Percentiles rank a stretch among this genome's conserved stretches.
phyloP scores from a whole-genome alignment of 179 eudicot genomes.

The Dionaea muscipula region DNA sequence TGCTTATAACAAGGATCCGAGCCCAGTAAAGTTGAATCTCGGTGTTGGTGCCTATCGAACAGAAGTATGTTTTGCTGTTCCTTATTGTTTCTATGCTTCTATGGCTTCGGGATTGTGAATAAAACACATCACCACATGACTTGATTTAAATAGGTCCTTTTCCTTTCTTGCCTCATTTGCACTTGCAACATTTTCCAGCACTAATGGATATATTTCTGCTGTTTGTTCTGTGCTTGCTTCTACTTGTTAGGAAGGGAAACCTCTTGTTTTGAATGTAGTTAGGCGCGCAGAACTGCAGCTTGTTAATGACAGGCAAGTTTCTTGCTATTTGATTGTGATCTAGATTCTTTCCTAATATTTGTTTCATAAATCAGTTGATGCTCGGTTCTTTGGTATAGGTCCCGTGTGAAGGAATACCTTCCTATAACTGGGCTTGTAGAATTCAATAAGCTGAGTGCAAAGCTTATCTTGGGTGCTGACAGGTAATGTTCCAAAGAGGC shows the following conservation, averaged over 20 bases:
- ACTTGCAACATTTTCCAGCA: neutral
- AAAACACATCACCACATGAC: too few relatives aligned
- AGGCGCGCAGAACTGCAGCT: slow-evolving; percentile 74
- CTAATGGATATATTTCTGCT: neutral
- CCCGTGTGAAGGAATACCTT: slow-evolving; percentile 86
- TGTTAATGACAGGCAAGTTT: slow-evolving; percentile 57
- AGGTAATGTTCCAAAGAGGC: slow-evolving; percentile 30
- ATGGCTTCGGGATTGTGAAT: too few relatives aligned
- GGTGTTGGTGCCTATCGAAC: slow-evolving; percentile 98
- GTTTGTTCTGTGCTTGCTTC: neutral
- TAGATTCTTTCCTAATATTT: neutral
- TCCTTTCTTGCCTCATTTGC: neutral
- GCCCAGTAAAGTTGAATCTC: slow-evolving; percentile 78
- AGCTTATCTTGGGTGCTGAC: slow-evolving; percentile 81
- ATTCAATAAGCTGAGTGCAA: slow-evolving; percentile 89
- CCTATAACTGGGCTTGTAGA: slow-evolving; percentile 88
- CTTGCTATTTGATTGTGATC: neutral
- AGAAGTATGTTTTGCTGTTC: slow-evolving; percentile 38
- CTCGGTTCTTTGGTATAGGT: slow-evolving; percentile 25
- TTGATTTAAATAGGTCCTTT: neutral
- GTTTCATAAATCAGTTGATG: neutral
- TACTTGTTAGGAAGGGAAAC: slow-evolving; percentile 80
- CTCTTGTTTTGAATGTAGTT: slow-evolving; percentile 87
- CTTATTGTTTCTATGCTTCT: neutral
- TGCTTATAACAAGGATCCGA: slow-evolving; percentile 91